phyloP scores from a whole-genome alignment of 352 stramenopile genomes.

The Globisporangium uncinulatum region DNA sequence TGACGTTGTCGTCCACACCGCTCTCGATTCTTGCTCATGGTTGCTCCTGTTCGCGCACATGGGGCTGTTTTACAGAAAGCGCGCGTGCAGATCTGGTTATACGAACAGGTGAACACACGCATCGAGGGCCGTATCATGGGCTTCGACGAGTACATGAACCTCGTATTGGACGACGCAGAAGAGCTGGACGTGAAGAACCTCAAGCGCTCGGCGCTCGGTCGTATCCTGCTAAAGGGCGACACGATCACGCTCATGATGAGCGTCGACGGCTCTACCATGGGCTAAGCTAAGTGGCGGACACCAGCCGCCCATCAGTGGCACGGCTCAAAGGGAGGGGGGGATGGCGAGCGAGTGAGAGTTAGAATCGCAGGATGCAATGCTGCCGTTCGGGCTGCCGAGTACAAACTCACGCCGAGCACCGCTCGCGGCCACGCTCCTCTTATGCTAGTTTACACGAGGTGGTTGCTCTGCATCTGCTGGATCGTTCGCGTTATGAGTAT shows the following conservation, averaged over 20 bases:
- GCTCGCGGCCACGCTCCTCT: too few relatives aligned
- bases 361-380: too few relatives aligned
- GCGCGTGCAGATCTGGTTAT: conserved; percentile 99
- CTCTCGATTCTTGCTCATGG: background rate
- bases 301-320: too few relatives aligned
- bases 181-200: conserved; percentile 95
- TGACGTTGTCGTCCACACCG: too few relatives aligned
- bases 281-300: background rate
- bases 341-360: background rate
- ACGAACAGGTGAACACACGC: conserved; percentile 97
- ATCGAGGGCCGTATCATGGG: conserved; percentile 99
- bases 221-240: conserved; percentile 99
- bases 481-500: too few relatives aligned
- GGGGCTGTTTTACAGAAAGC: conserved; percentile 70
- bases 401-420: too few relatives aligned
- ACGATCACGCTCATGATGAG: conserved; percentile 98
- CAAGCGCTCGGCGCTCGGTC: conserved; percentile 91
- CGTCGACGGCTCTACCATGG: conserved; percentile 39
- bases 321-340: background rate
- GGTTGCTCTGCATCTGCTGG: too few relatives aligned
- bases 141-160: conserved; percentile 99
- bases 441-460: too few relatives aligned
- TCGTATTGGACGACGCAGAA: conserved; percentile 98
- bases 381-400: too few relatives aligned
- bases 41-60: background rate